phyloP scores from a whole-genome alignment of 805 yeast genomes.

The Yarrowia yakushimensis region DNA sequence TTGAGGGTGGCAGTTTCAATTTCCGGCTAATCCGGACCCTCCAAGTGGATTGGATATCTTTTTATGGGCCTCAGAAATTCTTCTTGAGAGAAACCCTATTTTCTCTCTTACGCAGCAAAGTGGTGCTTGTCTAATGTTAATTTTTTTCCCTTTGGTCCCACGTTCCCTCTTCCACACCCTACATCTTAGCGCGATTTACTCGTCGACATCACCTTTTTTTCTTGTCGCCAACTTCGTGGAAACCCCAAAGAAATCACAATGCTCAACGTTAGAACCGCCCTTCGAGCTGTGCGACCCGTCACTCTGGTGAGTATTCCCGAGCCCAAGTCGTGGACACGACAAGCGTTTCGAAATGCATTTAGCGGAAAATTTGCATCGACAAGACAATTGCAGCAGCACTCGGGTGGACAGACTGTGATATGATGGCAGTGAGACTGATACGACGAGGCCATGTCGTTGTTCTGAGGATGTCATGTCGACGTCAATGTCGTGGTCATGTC shows the following conservation, averaged over 20 bases:
- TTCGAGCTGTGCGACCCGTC: constrained; percentile 24
- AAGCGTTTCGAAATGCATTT: background rate
- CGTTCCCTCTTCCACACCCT: constrained; percentile 15
- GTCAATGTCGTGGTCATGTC: too few relatives aligned
- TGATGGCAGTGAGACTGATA: too few relatives aligned
- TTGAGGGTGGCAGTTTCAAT: background rate
- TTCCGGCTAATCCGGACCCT: background rate
- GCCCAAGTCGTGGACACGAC: too few relatives aligned
- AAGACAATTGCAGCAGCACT: background rate
- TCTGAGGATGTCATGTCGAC: too few relatives aligned
- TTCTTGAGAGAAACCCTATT: background rate
- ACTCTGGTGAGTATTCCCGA: constrained; percentile 4
- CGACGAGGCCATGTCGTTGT: too few relatives aligned
- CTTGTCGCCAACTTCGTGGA: constrained; percentile 6
- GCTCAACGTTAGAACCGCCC: constrained; percentile 24
- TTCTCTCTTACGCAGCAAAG: background rate
- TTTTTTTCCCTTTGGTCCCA: constrained; percentile 5
- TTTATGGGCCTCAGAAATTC: too few relatives aligned
- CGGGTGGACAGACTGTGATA: too few relatives aligned
- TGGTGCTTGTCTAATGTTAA: background rate
- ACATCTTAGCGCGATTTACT: constrained; percentile 21
- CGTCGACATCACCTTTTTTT: background rate
- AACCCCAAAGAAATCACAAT: background rate
- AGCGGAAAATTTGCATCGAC: background rate
- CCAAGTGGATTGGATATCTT: too few relatives aligned